phyloP scores from a whole-genome alignment of 441 rosid genomes.

The Jatropha podagrica region DNA sequence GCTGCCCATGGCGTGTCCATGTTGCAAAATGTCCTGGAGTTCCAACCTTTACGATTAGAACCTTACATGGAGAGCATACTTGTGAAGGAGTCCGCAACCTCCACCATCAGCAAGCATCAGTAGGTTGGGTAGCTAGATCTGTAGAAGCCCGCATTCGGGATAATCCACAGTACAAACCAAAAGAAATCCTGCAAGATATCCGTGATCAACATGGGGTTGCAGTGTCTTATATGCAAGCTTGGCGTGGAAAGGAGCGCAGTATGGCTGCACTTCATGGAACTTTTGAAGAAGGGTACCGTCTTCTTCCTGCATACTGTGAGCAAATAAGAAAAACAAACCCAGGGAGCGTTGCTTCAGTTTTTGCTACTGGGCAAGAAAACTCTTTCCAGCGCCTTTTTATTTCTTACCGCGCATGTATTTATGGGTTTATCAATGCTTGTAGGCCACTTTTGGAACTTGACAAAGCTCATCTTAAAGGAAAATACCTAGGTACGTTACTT shows the following conservation, averaged over 20 bases:
- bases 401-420: conserved; percentile 82
- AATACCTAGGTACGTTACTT: conserved; percentile 74
- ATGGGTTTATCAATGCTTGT: conserved; percentile 83
- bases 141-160: conserved; percentile 88
- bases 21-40: conserved; percentile 95
- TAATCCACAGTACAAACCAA: conserved; percentile 94
- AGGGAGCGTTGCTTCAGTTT: conserved; percentile 84
- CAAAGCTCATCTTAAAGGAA: conserved; percentile 89
- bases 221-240: conserved; percentile 97
- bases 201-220: conserved; percentile 94
- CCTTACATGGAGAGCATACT: conserved; percentile 84
- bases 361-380: conserved; percentile 74
- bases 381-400: conserved; percentile 90
- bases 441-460: conserved; percentile 93
- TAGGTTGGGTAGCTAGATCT: conserved; percentile 99
- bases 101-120: conserved; percentile 98
- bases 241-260: conserved; percentile 99
- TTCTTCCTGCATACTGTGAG: conserved; percentile 86
- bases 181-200: conserved; percentile 89
- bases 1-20: conserved; percentile 98
- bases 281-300: conserved; percentile 86
- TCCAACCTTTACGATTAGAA: conserved; percentile 78
- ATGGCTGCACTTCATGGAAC: conserved; percentile 99
- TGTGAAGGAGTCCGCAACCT: conserved; percentile 90
- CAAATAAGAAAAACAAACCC: conserved; percentile 80